Evolutionary conservation across 1,284 basidiomycete genomes (phyloP).

Genomic region (Boletus hoseneyae): DNA sequence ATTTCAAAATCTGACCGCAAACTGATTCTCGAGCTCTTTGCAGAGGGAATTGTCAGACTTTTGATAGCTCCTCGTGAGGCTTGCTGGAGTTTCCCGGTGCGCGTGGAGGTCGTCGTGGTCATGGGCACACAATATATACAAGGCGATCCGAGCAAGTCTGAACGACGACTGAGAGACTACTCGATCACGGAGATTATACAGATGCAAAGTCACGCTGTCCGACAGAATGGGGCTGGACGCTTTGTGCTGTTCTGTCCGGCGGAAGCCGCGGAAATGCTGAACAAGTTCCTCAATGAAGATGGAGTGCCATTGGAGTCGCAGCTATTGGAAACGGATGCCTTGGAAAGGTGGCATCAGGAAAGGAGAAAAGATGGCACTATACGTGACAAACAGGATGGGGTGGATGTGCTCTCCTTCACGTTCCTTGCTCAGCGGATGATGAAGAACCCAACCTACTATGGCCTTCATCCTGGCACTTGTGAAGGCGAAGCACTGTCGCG

Average conservation of each 20-base stretch:
- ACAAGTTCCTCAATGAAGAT: conserved; percentile 78
- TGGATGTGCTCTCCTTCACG: conserved; percentile 80
- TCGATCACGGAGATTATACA: conserved; percentile 76
- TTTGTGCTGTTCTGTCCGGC: conserved; percentile 88
- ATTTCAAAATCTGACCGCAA: conserved; percentile 70
- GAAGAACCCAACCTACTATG: conserved; percentile 89
- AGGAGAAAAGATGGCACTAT: conserved; percentile 41
- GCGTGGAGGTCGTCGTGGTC: conserved; percentile 78
- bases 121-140: conserved; percentile 91
- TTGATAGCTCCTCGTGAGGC: conserved; percentile 81
- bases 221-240: conserved; percentile 57
- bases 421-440: conserved; percentile 71
- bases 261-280: conserved; percentile 76
- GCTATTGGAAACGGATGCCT: conserved; percentile 52
- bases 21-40: conserved; percentile 81
- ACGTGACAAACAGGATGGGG: conserved; percentile 60
- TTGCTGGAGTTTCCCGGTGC: conserved; percentile 84
- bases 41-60: conserved; percentile 77
- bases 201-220: conserved; percentile 88
- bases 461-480: conserved; percentile 40
- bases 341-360: conserved; percentile 53
- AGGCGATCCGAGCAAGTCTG: conserved; percentile 43
- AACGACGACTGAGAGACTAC: conserved; percentile 80
- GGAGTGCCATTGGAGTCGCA: conserved; percentile 89
- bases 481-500: conserved; percentile 61